Evolutionary conservation across 1,284 basidiomycete genomes (phyloP), one percentile per base, ranked within the genome.

Genomic region (Paramarasmius palmivorus): DNA sequence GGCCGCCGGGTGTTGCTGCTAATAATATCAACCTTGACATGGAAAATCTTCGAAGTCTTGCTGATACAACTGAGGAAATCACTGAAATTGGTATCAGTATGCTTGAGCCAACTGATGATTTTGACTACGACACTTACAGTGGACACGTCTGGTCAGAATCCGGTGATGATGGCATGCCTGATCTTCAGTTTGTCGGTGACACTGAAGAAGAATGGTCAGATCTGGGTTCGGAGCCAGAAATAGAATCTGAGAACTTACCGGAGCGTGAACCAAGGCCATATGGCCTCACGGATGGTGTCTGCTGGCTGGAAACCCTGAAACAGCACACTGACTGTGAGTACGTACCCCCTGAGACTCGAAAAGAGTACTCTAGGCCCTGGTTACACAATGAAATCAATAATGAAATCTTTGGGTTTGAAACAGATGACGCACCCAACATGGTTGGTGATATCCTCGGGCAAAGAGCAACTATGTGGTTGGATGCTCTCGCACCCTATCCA

Each of bases 1-100:
- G 49, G 23, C 59, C 61, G 2, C 59, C 59, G 2, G 61, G 61
- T 46, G 34, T 49, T 6, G 4, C 44, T n/a, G 49, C 26, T 36
- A 52, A 41, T 45, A 19, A 53, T 19, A 23, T 41, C 12, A 29
- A 32, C 17, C 34, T 53, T 25, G 42, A 40, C 8, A 14, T 25
- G 10, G 29, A 41, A 25, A 23, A 23, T 5, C 19, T 32, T n/a
- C 29, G 20, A 14, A 17, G 34, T 2, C n/a, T 53, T 1, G 52
- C 52, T 29, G 52, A 47, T 8, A 53, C 52, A 12, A 53, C 45
- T 22, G 45, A 48, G 34, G 52, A 53, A 15, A 40, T 48, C 17
- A 53, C 52, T 23, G 35, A 47, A 5, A 29, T 48, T 48, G 52
- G 20, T 53, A 5, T 15, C 22, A 12, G n/a, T n/a, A n/a, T n/a